Base-by-base conservation (phyloP, 2,329 filamentous ascomycete species). In the Pseudogymnoascus sp. region DNA sequence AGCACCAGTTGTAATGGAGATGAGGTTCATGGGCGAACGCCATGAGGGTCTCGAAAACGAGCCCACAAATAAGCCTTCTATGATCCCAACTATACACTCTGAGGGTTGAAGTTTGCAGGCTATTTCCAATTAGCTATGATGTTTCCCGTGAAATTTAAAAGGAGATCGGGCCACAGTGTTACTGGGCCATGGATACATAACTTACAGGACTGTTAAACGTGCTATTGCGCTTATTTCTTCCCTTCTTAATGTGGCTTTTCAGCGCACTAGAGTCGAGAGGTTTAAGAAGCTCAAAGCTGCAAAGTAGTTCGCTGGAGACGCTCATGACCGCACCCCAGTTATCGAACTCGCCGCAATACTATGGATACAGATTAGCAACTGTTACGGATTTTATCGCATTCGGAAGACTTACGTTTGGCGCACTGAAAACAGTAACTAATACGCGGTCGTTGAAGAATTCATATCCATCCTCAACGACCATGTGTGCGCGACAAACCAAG, bases 311-410 rank as follows among this genome's bases (percentile, higher is more conserved):
- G 12, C 85, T 85, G 1, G 92, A 97, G 21, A 99, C 94, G 2
- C 93, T 96, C 94, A 99, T 99, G 68, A 97, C 92, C 12, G 94
- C 94, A 17, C 94, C 94, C 91, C 94, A 97, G 67, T 99, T 99
- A 74, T 99, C 94, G 68, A 99, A 99, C 75, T 99, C 94, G 68
- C 94, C 94, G 71, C 94, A 99, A 72, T 99, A 97, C 90, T 96
- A 15, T 33, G 8, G 7, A 42, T 17, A 21, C 15, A 60, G 33
- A 44, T 65, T 58, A 58, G 59, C 35, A 61, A 31, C 12, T 10
- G 17, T 3, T 2, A 58, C 2, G 6, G 27, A 12, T 10, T 62
- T 29, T 29, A 35, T 48, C 15, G 4, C 15, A 58, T 62, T 38
- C n/a, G 41, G 51, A 62, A 21, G n/a, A 83, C 91, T 83, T 80